phyloP scores from a whole-genome alignment of 768 basidiomycete genomes.

The Tephrocybe sp. region DNA sequence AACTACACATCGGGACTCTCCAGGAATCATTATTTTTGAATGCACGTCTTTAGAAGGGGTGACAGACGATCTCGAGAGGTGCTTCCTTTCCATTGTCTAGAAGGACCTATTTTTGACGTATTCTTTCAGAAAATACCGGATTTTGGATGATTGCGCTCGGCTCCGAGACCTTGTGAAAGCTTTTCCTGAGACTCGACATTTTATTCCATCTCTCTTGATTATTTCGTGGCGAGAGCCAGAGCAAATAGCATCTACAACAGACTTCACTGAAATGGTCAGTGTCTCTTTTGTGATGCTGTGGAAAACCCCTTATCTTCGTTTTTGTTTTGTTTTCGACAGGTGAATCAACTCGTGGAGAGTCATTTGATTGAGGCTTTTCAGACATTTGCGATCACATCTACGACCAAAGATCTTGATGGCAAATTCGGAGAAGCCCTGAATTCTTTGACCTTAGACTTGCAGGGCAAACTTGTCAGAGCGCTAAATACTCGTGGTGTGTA shows the following conservation, averaged over 20 bases:
- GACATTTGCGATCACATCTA: constrained; percentile 49
- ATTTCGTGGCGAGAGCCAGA: constrained; percentile 57
- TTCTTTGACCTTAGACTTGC: constrained; percentile 47
- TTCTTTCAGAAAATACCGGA: constrained; percentile 57
- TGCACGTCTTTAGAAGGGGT: constrained; percentile 64
- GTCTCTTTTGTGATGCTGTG: not conserved
- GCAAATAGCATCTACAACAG: constrained; percentile 34
- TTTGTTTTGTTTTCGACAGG: constrained; percentile 30
- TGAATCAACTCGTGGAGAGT: constrained; percentile 44
- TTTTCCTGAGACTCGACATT: constrained; percentile 55
- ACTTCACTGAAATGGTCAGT: constrained; percentile 62
- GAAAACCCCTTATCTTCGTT: too few species aligned
- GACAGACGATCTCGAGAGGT: constrained; percentile 68
- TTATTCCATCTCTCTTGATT: constrained; percentile 58
- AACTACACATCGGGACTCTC: constrained; percentile 34
- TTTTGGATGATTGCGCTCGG: constrained; percentile 70
- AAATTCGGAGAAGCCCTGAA: constrained; percentile 46
- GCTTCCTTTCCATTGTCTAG: constrained; percentile 14
- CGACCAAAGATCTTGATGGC: constrained; percentile 54
- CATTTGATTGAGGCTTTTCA: constrained; percentile 38
- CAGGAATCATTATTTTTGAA: constrained; percentile 75
- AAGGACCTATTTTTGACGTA: constrained; percentile 4
- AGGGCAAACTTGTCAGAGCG: constrained; percentile 52
- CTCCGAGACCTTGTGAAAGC: constrained; percentile 60
- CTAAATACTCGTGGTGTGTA: constrained; percentile 44